phyloP scores from a whole-genome alignment of 257 asterid genomes.

The Solanum clarkiae region DNA sequence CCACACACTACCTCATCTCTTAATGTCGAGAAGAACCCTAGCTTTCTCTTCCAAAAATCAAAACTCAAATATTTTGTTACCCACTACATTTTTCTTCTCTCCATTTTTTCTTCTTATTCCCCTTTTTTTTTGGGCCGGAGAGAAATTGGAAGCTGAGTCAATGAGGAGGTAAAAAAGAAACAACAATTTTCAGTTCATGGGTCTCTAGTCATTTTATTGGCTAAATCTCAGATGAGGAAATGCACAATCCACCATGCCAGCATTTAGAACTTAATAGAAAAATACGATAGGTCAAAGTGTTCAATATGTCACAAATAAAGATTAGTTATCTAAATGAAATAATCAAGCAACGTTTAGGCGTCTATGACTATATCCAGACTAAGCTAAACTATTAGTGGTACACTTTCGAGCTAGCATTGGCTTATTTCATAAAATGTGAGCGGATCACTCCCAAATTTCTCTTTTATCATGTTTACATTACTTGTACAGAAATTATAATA shows the following conservation, averaged over 20 bases:
- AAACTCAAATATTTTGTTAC: not conserved
- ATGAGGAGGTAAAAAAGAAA: not conserved
- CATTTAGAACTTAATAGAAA: not conserved
- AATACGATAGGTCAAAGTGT: not conserved
- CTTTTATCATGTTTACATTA: not conserved
- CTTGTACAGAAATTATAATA: not conserved
- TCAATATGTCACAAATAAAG: not conserved
- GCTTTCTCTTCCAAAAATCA: not conserved
- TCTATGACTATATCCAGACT: not conserved
- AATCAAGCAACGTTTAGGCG: not conserved
- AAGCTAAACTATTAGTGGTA: not conserved
- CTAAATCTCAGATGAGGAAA: not conserved
- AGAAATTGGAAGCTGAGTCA: not conserved
- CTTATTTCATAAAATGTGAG: not conserved
- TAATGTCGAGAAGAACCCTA: not conserved
- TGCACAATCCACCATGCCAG: not conserved
- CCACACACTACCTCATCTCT: not conserved
- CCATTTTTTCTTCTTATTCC: not conserved
- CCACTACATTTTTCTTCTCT: not conserved
- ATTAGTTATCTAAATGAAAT: not conserved
- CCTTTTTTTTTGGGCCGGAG: not conserved
- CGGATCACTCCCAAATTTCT: not conserved
- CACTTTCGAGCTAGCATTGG: not conserved
- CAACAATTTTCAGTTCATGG: not conserved
- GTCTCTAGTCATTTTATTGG: not conserved